Base-by-base conservation (phyloP, 345 rosid genomes). In the Rhizophora apiculata region DNA sequence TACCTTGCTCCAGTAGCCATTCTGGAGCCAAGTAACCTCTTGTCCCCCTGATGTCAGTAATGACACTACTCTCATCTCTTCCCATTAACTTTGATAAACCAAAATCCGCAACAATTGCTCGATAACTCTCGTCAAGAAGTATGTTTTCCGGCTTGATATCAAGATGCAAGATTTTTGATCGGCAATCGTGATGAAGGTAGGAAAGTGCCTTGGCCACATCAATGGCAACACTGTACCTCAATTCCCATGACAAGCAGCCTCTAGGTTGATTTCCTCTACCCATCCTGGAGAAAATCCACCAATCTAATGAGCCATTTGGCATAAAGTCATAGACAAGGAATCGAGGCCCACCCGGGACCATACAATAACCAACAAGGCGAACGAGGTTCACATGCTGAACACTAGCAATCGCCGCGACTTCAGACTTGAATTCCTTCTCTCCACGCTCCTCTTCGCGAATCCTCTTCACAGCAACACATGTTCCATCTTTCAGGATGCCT, bases 231-330 rank as follows among this genome's bases (percentile, higher is more conserved):
- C 71, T 29, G 21, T 39, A 65, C 67, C 79, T 76, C 30, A 46
- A 70, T 20, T 62, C 79, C 74, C 74, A 76, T 0, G 96, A 73
- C 77, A 90, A 77, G 74, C 95, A 90, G 21, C 98, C 96, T 9
- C 86, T 74, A 0, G 61, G 68, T 6, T 57, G 73, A 51, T 72
- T 76, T 36, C 73, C 24, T 4, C 18, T 62, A 49, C 62, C 68
- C n/a, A 24, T 68, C 15, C 20, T 13, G 16, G 70, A 68, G 55
- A 76, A 75, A 36, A 76, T 76, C 79, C 79, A 76, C 13, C 34
- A 65, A 65, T 76, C 79, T 34, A 76, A 54, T 11, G 79, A 76
- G 18, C 79, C 74, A 24, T 76, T 76, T 15, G 71, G 31, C 37
- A 76, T 65, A 8, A 52, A 65, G 2, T 76, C 79, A 8, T 76